Base-by-base conservation (phyloP, 495 filamentous ascomycete species). In the Penicillium psychrofluorescens region DNA sequence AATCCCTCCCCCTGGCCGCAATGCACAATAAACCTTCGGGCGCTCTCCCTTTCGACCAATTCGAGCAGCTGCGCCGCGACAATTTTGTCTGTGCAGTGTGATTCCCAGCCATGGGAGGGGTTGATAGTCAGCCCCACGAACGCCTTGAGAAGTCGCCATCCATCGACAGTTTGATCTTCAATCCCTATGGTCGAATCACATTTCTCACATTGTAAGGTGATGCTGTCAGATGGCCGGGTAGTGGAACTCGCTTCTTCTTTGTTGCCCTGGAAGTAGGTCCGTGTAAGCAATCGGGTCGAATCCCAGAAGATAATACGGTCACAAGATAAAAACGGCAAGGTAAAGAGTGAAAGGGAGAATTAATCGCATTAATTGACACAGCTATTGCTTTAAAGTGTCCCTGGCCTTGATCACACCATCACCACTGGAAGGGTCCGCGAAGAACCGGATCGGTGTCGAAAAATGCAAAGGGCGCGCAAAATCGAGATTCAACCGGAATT, bases 71-170 rank as follows among this genome's bases (percentile, higher is more conserved):
- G 68, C 1, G 72, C 71, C 34, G 67, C 68, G 11, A 76, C 50
- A 8, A 77, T 68, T 13, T 22, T 22, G 22, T 22, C 22, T 22
- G 22, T 6, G 22, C 22, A 22, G 22, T 22, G 22, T 4, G 22
- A 22, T 22, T 22, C 22, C 22, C 22, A 22, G 22, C 22, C 22
- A 29, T 35, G 29, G 12, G 11, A 2, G 22, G 35, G 9, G 14
- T 44, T 42, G 15, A 43, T 49, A 16, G 51, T 55, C 22, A 72
- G 48, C 4, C 63, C 58, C 1, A 76, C 40, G 33, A 66, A 71
- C 57, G 71, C 72, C 54, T 82, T 75, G 58, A 75, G 72, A 4
- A 81, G 56, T 44, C 73, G 53, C 49, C 63, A 64, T 37, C 72
- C 72, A 41, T 64, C 59, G 29, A 62, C 59, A 28, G 58, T 45